These are phyloP conservation scores for Colletotrichum cereale DNA, from an alignment of 2,329 filamentous ascomycete species.

Conservation along the genomic window DNA sequence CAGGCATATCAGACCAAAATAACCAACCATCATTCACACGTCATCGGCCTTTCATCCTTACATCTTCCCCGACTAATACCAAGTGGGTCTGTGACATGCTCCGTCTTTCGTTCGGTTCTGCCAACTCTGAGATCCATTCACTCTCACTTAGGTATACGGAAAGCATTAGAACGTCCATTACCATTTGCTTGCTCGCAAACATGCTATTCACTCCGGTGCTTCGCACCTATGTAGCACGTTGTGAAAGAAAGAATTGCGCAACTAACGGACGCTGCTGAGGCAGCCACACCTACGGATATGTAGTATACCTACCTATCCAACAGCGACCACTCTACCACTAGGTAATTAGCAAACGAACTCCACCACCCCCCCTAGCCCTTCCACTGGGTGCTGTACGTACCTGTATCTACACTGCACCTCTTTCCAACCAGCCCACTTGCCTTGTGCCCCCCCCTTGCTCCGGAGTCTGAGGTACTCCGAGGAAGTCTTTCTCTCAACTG, in stretches of 20 bases:
- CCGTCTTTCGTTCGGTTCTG: not conserved
- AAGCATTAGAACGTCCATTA: not conserved
- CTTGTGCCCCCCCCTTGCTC: not conserved
- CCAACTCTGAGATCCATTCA: not conserved
- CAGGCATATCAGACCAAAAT: not conserved
- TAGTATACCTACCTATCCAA: not conserved
- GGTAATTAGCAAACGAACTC: not conserved
- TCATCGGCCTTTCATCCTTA: constrained; percentile 25
- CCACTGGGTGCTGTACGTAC: not conserved
- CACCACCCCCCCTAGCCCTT: not conserved
- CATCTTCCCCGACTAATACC: not conserved
- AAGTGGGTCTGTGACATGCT: not conserved
- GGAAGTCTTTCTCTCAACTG: not conserved
- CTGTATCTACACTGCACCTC: too few species aligned
- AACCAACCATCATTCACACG: constrained; percentile 19
- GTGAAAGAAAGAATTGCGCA: not conserved
- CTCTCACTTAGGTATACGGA: not conserved
- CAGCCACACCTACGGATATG: not conserved
- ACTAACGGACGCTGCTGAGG: not conserved
- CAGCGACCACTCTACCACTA: too few species aligned
- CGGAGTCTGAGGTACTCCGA: not conserved
- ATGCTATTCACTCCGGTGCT: not conserved
- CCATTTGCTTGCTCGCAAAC: not conserved
- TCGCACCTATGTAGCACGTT: not conserved
- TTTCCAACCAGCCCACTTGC: not conserved